Conservation (phyloP, 805 yeast genomes). For the Danielozyma ontarioensis region DNA sequence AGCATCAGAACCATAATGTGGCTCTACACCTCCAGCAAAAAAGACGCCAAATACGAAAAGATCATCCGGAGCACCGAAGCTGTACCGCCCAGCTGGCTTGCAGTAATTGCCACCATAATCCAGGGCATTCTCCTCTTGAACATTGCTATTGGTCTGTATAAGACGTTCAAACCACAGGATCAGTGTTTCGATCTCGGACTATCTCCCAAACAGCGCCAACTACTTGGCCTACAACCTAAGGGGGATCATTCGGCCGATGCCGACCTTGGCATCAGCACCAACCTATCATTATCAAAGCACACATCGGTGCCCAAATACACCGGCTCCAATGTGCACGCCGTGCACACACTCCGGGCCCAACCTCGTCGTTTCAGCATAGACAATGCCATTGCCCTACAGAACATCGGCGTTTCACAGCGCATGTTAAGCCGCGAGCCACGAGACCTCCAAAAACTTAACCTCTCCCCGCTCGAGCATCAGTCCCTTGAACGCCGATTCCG, state of each 20-base stretch:
- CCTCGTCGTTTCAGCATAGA: no score
- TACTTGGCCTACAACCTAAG: slow-evolving; percentile 36
- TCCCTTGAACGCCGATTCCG: no score
- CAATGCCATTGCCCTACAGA: no score
- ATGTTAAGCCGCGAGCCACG: no score
- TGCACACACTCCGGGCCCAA: no score
- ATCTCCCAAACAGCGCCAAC: slow-evolving; percentile 38
- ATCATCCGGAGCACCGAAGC: slow-evolving; percentile 5
- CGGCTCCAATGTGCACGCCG: no score
- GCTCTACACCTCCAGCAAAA: slow-evolving; percentile 2
- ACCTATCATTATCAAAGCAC: no score
- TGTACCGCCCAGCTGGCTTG: slow-evolving; percentile 2
- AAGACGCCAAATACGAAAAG: slow-evolving; percentile 3
- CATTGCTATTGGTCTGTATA: slow-evolving; percentile 20
- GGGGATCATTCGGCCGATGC: background rate
- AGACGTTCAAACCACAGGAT: slow-evolving; percentile 38
- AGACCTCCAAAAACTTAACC: no score
- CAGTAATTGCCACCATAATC: slow-evolving; percentile 11
- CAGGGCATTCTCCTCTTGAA: slow-evolving; percentile 20
- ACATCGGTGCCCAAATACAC: no score
- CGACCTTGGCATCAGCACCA: no score
- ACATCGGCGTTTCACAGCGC: no score
- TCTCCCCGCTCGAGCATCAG: no score
- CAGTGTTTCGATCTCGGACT: slow-evolving; percentile 49
- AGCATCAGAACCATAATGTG: background rate